Conservation (phyloP, 257 asterid species). For the Przewalskia tangutica region DNA sequence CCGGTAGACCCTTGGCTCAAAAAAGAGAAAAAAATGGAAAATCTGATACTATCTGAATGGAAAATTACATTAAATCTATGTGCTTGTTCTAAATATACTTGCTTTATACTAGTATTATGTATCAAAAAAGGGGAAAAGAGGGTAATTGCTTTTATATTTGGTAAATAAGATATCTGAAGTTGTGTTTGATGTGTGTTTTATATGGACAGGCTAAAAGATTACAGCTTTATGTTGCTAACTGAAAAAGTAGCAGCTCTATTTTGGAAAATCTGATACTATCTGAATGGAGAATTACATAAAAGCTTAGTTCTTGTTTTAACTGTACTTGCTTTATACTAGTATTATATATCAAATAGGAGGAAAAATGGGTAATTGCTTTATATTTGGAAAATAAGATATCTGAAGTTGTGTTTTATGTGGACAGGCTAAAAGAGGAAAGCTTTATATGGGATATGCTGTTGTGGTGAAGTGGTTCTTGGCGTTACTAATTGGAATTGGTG, state of each 20-base stretch:
- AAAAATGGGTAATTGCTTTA: background rate
- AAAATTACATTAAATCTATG: background rate
- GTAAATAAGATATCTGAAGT: background rate
- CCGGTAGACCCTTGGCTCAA: no score
- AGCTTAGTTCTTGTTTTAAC: no score
- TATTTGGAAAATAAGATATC: background rate
- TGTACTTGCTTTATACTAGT: no score
- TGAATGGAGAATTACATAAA: no score
- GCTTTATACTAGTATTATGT: background rate
- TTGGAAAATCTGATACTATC: no score
- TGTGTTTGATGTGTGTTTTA: conserved; percentile 9
- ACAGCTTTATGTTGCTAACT: background rate
- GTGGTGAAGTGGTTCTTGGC: conserved; percentile 86
- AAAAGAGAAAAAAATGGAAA: conserved; percentile 29
- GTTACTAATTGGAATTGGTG: conserved; percentile 85
- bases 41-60: background rate
- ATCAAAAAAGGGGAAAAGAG: background rate
- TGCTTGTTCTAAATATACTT: background rate
- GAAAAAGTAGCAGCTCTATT: no score
- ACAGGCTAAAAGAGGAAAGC: conserved; percentile 83
- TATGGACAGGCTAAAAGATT: background rate
- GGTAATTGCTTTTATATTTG: background rate
- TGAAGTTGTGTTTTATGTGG: conserved; percentile 14
- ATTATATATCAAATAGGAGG: no score
- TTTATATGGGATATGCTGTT: conserved; percentile 67